Conservation (phyloP, 208 protist genomes). For the Crithidia fasciculata region DNA sequence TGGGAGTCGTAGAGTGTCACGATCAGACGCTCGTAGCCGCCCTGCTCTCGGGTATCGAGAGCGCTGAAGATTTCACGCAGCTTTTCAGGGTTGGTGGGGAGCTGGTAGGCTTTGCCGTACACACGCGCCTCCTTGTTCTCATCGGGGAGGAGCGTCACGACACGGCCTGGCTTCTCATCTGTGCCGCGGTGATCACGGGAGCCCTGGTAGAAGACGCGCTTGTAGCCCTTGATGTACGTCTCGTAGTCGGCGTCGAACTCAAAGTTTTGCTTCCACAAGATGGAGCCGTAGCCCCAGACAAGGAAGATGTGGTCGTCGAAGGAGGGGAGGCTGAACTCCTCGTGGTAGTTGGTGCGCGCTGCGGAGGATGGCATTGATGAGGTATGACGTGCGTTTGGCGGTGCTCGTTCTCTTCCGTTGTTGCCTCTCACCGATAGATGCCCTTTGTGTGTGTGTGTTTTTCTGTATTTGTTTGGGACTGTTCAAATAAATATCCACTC, state of each 20-base stretch:
- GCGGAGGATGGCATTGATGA: slow-evolving; percentile 4
- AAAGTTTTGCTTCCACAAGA: slow-evolving; percentile 90
- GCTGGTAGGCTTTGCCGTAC: slow-evolving; percentile 75
- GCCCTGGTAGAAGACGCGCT: slow-evolving; percentile 84
- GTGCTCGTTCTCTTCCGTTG: no score
- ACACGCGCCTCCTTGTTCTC: slow-evolving; percentile 47
- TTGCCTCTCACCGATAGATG: no score
- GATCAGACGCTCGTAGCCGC: slow-evolving; percentile 64
- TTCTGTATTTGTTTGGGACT: no score
- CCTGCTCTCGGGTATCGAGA: slow-evolving; percentile 71
- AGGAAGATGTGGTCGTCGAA: slow-evolving; percentile 62
- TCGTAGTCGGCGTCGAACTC: slow-evolving; percentile 66
- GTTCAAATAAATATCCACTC: no score
- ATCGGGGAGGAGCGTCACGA: slow-evolving; percentile 74
- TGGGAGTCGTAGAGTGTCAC: slow-evolving; percentile 54
- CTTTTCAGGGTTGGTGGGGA: slow-evolving; percentile 55
- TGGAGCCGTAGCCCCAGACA: slow-evolving; percentile 87
- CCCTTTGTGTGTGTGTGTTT: neutral
- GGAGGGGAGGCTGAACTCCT: slow-evolving; percentile 44
- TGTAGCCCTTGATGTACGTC: slow-evolving; percentile 67
- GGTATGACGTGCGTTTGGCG: no score
- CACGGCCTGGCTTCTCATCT: slow-evolving; percentile 65
- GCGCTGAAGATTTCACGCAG: slow-evolving; percentile 50
- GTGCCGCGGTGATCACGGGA: slow-evolving; percentile 79
- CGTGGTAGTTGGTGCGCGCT: slow-evolving; percentile 26